These are phyloP conservation scores for Boletus fagicola DNA, from an alignment of 768 basidiomycete genomes.

Conservation along the genomic window DNA sequence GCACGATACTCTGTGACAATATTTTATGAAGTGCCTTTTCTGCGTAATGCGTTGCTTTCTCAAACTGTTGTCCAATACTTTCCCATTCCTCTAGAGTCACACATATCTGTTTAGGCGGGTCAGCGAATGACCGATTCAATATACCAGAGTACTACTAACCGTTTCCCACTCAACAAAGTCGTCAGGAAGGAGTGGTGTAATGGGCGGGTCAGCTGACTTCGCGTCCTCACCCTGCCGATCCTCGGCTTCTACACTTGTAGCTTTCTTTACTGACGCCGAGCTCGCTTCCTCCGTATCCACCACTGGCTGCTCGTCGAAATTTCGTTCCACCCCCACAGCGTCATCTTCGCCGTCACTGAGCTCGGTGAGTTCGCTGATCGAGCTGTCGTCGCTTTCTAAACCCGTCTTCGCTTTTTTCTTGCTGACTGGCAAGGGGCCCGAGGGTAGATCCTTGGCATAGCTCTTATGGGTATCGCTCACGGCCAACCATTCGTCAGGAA, in stretches of 20 bases:
- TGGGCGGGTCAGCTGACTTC: background rate
- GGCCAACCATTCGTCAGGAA: conserved; percentile 71
- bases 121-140: background rate
- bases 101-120: conserved; percentile 58
- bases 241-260: conserved; percentile 1
- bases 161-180: conserved; percentile 91
- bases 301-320: background rate
- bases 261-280: background rate
- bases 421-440: conserved; percentile 6
- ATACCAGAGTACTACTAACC: conserved; percentile 43
- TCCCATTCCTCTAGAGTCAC: conserved; percentile 86
- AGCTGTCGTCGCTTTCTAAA: conserved; percentile 58
- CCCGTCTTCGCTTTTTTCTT: conserved; percentile 44
- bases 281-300: conserved; percentile 3
- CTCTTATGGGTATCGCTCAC: conserved; percentile 18
- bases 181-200: conserved; percentile 34
- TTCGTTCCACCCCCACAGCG: conserved; percentile 20
- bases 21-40: conserved; percentile 78
- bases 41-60: conserved; percentile 69
- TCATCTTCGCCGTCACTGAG: conserved; percentile 49
- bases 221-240: conserved; percentile 3
- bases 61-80: conserved; percentile 69
- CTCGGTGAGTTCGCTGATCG: conserved; percentile 75
- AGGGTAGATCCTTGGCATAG: conserved; percentile 12
- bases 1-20: conserved; percentile 64